Base-by-base conservation (phyloP, 768 basidiomycete species). In the Termitomyces titanicus region DNA sequence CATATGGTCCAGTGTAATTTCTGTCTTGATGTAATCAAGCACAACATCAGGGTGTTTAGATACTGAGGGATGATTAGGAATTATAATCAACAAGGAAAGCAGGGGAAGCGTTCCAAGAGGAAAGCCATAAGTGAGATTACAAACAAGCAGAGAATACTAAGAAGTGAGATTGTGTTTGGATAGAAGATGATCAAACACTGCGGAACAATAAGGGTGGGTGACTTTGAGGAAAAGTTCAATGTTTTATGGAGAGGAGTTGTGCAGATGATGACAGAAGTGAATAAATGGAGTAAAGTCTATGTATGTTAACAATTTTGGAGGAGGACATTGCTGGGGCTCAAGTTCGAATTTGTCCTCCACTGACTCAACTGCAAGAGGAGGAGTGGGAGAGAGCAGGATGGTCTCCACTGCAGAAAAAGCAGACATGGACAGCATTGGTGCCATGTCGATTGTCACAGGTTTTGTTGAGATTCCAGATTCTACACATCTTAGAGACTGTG, bases 61-160 rank as follows among this genome's bases (percentile, higher is more conserved):
- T 29, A 29, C 29, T 9, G 9, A 29, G 9, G 29, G 29, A 29
- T 29, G 29, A 9, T 29, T 29, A 29, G 29, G 29, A 9, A 29
- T 29, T 4, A 29, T 3, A 3, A 29, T 9, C 3, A 13, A 35
- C 3, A 1, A 6, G 15, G 34, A 15, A 34, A 18, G 34, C 4
- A 33, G 18, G 1, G 68, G 69, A 10, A 70, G 59, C 2, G 59
- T 33, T 12, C 65, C 67, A n/a, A 70, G 57, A 6, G 64, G 66
- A 43, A 70, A 68, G 13, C 68, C 64, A 24, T 56, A 11, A 0
- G 12, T 12, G 4, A 70, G 43, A 18, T 67, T 65, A 1, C 27
- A 9, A 3, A 61, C 33, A 0, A 71, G 57, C 24, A 47, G 18
- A 2, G 68, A 63, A 39, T 67, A 29, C 2, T 4, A 8, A 3